Base-by-base conservation (phyloP, 768 basidiomycete genomes). In the Sporobolomyces pararoseus region DNA sequence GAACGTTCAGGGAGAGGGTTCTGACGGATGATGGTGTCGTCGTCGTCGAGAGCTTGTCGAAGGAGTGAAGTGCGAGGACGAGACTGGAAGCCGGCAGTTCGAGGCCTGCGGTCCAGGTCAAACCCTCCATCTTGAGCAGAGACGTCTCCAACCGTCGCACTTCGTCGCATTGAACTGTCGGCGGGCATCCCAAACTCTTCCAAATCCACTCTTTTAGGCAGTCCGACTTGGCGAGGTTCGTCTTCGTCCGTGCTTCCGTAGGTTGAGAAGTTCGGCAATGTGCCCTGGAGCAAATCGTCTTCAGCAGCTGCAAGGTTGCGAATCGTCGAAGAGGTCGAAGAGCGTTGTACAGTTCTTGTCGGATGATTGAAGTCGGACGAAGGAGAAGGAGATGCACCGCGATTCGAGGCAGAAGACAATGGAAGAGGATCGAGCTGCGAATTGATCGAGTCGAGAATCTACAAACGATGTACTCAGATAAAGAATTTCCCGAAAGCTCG, bases 361-460 rank as follows among this genome's bases (percentile, higher is more conserved):
- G 39, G 27, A 25, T 42, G 16, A 44, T 25, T 3, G 27, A 25
- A 27, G 14, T 44, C 39, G 31, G n/a, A 19, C 0, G 55, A 25
- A 21, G 49, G 65, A 35, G 59, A 35, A 1, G 44, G 46, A 29
- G 47, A 49, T 27, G 14, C 13, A 13, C 42, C 61, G 42, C 29
- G 31, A n/a, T 37, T 32, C 19, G 53, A 47, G 2, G n/a, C 13
- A 14, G 55, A 29, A 25, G 57, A 34, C 7, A 46, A 53, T 10
- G 51, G 21, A 25, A 60, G 44, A 27, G 58, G 49, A 2, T 50
- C 34, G 51, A 19, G 25, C 34, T 34, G 34, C 6, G 54, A 37
- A 50, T 65, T 65, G 62, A 71, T 71, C 21, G 65, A 59, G 51
- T 71, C 65, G 62, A 71, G 62, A 39, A 71, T 67, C 61, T 70